Evolutionary conservation across 2,329 filamentous ascomycete genomes (phyloP).

Genomic region (Coniochaeta ligniaria): DNA sequence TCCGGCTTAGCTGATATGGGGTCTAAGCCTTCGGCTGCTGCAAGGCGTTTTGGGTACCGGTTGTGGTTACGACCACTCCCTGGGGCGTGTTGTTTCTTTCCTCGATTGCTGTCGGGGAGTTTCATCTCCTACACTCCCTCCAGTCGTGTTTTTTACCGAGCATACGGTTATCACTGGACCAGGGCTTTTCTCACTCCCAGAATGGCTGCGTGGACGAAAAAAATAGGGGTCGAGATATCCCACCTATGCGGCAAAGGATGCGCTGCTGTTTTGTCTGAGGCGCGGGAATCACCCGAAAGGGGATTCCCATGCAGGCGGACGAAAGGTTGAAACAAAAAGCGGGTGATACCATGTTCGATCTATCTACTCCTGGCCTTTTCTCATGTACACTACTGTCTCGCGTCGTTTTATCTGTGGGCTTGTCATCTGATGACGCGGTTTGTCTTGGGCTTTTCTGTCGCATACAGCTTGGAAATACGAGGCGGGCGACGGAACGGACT

Average conservation of each 20-base stretch:
- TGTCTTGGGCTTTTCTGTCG: background rate
- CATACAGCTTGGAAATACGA: background rate
- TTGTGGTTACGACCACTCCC: background rate
- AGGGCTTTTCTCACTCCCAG: background rate
- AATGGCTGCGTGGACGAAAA: background rate
- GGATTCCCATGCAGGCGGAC: background rate
- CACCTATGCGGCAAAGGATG: background rate
- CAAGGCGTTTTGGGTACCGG: background rate
- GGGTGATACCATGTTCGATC: constrained; percentile 1
- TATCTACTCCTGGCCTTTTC: background rate
- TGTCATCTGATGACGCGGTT: too few relatives aligned
- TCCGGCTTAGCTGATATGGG: constrained; percentile 4
- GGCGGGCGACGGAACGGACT: background rate
- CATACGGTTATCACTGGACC: background rate
- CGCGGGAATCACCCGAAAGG: background rate
- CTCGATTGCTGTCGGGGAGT: background rate
- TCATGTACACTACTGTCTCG: background rate
- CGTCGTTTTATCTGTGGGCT: background rate
- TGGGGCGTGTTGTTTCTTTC: background rate
- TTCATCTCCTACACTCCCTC: background rate
- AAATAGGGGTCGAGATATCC: background rate
- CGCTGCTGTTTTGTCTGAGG: background rate
- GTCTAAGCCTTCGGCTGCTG: background rate
- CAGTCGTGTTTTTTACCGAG: background rate
- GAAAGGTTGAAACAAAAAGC: background rate